Conservation (phyloP, 2,329 filamentous ascomycete species). For the Magnaporthiopsis poae region DNA sequence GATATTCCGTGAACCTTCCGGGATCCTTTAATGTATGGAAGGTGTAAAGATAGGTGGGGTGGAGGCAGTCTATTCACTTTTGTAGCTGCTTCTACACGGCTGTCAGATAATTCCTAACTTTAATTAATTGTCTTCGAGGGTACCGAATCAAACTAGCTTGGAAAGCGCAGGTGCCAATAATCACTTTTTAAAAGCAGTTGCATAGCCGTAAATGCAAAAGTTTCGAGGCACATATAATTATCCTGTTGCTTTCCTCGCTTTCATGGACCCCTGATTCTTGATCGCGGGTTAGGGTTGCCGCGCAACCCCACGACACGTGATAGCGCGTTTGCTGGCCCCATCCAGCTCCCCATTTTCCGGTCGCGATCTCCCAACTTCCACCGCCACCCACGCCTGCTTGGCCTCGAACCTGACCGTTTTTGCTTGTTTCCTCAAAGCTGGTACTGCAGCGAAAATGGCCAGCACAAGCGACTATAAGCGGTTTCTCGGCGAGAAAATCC, state of each 20-base stretch:
- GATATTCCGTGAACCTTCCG: conserved; percentile 7
- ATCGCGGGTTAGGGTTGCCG: not conserved
- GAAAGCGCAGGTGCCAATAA: no score
- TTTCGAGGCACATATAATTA: no score
- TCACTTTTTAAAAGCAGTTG: no score
- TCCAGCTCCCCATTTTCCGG: not conserved
- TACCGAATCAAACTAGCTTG: no score
- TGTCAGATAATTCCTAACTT: not conserved
- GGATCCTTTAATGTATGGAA: conserved; percentile 5
- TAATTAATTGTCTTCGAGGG: not conserved
- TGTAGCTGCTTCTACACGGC: no score
- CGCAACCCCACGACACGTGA: conserved; percentile 6
- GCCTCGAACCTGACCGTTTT: not conserved
- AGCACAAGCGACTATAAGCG: conserved; percentile 47
- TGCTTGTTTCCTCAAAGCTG: not conserved
- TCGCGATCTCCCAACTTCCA: not conserved
- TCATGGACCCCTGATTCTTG: not conserved
- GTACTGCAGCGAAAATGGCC: not conserved
- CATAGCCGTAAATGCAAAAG: no score
- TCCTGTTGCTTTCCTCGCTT: no score
- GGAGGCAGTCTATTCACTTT: no score
- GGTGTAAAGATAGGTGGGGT: not conserved
- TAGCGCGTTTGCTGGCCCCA: conserved; percentile 2
- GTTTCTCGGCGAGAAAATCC: conserved; percentile 64
- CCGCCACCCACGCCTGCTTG: not conserved